phyloP scores from a whole-genome alignment of 495 filamentous ascomycete species.

The Penicillium maclennaniae region DNA sequence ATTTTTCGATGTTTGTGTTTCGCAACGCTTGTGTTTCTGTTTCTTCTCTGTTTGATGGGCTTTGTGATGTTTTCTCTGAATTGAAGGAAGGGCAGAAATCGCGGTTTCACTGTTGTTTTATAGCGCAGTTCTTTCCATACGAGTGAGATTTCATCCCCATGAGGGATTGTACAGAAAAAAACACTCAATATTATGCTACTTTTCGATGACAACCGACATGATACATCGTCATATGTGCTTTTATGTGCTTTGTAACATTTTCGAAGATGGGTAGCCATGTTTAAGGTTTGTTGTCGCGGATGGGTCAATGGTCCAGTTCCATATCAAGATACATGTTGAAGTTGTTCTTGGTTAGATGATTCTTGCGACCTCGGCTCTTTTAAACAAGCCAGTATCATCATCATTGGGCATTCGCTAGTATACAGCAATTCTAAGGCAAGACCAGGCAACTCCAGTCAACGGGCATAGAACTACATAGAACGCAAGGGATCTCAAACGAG shows the following conservation, averaged over 20 bases:
- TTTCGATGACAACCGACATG: neutral
- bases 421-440: slow-evolving; percentile 37
- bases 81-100: neutral
- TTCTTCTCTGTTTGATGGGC: neutral
- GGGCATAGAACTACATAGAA: slow-evolving; percentile 20
- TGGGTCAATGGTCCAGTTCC: neutral
- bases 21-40: slow-evolving; percentile 7
- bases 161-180: neutral
- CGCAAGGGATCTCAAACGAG: slow-evolving; percentile 14
- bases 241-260: neutral
- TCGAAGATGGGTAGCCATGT: neutral
- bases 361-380: neutral
- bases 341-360: neutral
- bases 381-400: neutral
- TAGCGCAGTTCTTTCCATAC: slow-evolving; percentile 2
- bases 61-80: neutral
- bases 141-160: neutral
- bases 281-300: neutral
- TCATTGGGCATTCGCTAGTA: slow-evolving; percentile 24
- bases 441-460: slow-evolving; percentile 13
- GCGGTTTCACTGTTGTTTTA: neutral
- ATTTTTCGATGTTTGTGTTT: slow-evolving; percentile 4
- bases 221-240: neutral
- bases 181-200: neutral
- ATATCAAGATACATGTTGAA: neutral